Base-by-base conservation (phyloP, 805 yeast genomes). In the Candida nemodendra region DNA sequence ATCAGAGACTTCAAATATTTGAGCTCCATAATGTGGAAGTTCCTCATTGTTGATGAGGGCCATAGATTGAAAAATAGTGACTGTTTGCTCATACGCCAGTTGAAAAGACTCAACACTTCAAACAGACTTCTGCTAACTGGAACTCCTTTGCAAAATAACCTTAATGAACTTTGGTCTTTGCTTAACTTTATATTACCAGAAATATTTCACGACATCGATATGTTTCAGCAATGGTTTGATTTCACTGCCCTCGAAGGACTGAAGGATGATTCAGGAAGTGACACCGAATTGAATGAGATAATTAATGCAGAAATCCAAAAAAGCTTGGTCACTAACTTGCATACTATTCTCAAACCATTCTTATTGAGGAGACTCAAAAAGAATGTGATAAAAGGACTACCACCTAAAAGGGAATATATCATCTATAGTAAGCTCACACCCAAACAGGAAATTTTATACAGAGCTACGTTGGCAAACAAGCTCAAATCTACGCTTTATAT, bases 201-300 rank as follows among this genome's bases (percentile, higher is more conserved):
- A 52, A 84, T 93, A 19, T 91, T 91, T 59, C 86, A 86, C 29
- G 98, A 91, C 60, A 73, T 90, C 43, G 91, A 82, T 35, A 71
- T 89, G 29, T 91, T 91, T 56, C 95, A 91, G 59, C 84, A 81
- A 55, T 91, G 98, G 97, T 93, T 91, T 63, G 95, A 93, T 59
- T 85, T 85, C 51, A 76, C 79, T 31, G 80, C 76, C 27, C 56
- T 82, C 27, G 70, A 74, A 5, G 63, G 65, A 15, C 44, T 69
- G 33, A 61, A 64, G 26, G 59, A 56, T 17, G 51, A 48, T 18
- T 22, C 41, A n/a, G 40, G 26, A n/a, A 32, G 19, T 17, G 50
- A 42, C 22, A 33, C 48, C 15, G 76, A 71, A 35, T 68, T 72
- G 18, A 72, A 62, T 44, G 71, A 66, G 47, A 56, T 79, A 27